Base-by-base conservation (phyloP, 176 grass and related monocot genomes). In the Rhipidocladum racemiflorum region DNA sequence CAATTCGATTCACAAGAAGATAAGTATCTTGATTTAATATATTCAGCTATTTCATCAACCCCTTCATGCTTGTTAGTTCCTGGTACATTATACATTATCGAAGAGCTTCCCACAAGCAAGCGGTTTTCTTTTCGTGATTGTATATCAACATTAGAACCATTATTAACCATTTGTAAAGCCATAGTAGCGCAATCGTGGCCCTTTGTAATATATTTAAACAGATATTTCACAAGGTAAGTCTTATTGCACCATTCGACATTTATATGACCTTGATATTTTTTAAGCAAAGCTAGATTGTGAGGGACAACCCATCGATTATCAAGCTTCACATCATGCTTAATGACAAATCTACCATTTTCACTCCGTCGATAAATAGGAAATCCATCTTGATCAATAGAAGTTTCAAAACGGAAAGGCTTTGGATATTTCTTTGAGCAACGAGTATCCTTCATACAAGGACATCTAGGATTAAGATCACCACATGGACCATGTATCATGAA, bases 171-270 rank as follows among this genome's bases (percentile, higher is more conserved):
- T 32, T 42, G 40, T 42, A 42, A 9, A 9, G 40, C 4, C 7
- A 42, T 9, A 9, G 40, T 9, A 7, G 23, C 27, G 6, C 13
- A 27, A 1, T 62, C 63, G 11, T 34, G 25, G 1, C 2, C 15
- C 7, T 39, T 66, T 1, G 17, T 83, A 0, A 83, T 54, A 50
- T 63, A 83, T 2, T 72, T 71, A 6, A 82, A 82, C 1, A 82
- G 13, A 15, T 61, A 82, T 18, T 72, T 82, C 0, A 63, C 59
- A 1, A 54, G 39, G 12, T 68, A 5, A 0, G 21, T 60, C 30
- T 82, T 35, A 43, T 63, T 72, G 23, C 68, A 83, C 21, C 13
- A 72, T 48, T 83, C 80, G 0, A 83, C 36, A 49, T 83, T 73
- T 1, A 83, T 83, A 4, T 73, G 68, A 1, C 55, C 55, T 5